phyloP scores from a whole-genome alignment of 257 asterid genomes.

The Nicotiana noctiflora region DNA sequence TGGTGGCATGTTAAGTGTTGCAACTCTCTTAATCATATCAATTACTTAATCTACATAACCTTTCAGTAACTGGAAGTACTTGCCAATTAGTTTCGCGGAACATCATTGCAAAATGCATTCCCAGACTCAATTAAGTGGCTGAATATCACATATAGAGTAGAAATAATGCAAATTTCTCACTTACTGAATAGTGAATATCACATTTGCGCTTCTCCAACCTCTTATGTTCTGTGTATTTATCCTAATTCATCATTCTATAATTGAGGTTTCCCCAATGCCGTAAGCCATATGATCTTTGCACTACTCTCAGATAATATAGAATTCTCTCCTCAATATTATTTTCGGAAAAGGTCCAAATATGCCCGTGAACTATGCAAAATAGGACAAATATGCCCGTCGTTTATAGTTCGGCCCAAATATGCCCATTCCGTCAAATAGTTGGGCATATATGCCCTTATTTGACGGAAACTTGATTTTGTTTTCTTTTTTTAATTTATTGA shows the following conservation, averaged over 20 bases:
- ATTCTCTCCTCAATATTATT: not conserved
- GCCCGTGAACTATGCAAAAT: too few species aligned
- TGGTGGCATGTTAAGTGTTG: not conserved
- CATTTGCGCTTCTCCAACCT: not conserved
- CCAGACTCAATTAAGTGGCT: not conserved
- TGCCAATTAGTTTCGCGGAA: not conserved
- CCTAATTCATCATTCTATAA: not conserved
- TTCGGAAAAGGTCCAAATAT: too few species aligned
- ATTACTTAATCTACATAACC: not conserved
- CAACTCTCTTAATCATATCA: not conserved
- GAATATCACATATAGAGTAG: not conserved
- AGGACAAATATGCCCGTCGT: too few species aligned
- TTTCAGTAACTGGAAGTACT: not conserved
- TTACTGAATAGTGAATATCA: not conserved
- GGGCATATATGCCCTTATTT: too few species aligned
- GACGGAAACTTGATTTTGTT: too few species aligned
- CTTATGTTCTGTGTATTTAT: not conserved
- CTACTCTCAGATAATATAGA: not conserved
- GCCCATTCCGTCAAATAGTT: too few species aligned
- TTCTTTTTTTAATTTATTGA: too few species aligned
- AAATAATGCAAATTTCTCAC: not conserved
- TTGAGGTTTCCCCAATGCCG: not conserved
- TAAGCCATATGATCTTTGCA: not conserved
- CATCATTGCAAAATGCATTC: not conserved
- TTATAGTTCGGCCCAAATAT: too few species aligned